A percentile compares a stretch with the other conserved stretches of the same genome.
Conservation (phyloP, 2,329 filamentous ascomycete species). For the Penicillium fuscoglaucum region DNA sequence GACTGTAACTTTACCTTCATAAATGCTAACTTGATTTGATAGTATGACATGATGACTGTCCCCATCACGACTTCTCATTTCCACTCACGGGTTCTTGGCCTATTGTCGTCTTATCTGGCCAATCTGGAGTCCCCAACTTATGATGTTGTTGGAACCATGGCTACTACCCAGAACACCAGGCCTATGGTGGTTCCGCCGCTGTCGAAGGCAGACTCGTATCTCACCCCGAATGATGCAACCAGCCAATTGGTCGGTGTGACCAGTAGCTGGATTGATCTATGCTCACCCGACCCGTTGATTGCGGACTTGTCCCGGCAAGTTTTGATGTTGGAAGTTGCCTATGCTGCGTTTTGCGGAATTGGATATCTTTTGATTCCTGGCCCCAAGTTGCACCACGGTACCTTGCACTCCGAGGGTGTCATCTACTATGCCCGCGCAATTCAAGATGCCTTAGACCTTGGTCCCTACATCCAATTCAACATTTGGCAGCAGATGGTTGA, state of each 20-base stretch:
- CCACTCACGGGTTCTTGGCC: slow-evolving; percentile 57
- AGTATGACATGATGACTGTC: slow-evolving; percentile 67
- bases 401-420: slow-evolving; percentile 50
- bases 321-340: slow-evolving; percentile 85
- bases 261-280: slow-evolving; percentile 92
- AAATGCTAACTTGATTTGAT: slow-evolving; percentile 11
- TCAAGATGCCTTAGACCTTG: slow-evolving; percentile 73
- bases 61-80: slow-evolving; percentile 63
- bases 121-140: slow-evolving; percentile 40
- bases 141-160: slow-evolving; percentile 41
- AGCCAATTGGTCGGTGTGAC: slow-evolving; percentile 74
- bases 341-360: slow-evolving; percentile 92
- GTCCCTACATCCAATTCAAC: slow-evolving; percentile 74
- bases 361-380: slow-evolving; percentile 80
- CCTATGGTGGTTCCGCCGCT: slow-evolving; percentile 45
- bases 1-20: neutral
- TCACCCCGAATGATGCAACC: slow-evolving; percentile 79
- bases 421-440: slow-evolving; percentile 81
- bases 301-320: slow-evolving; percentile 86
- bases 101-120: slow-evolving; percentile 54
- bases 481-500: slow-evolving; percentile 83
- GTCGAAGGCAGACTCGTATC: slow-evolving; percentile 53
- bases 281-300: slow-evolving; percentile 77
- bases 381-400: slow-evolving; percentile 64
- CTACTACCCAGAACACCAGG: slow-evolving; percentile 43